Percentiles rank a stretch among this genome's conserved stretches.
These are phyloP conservation scores for Populus ilicifolia DNA, from an alignment of 345 rosid genomes.

Conservation along the genomic window DNA sequence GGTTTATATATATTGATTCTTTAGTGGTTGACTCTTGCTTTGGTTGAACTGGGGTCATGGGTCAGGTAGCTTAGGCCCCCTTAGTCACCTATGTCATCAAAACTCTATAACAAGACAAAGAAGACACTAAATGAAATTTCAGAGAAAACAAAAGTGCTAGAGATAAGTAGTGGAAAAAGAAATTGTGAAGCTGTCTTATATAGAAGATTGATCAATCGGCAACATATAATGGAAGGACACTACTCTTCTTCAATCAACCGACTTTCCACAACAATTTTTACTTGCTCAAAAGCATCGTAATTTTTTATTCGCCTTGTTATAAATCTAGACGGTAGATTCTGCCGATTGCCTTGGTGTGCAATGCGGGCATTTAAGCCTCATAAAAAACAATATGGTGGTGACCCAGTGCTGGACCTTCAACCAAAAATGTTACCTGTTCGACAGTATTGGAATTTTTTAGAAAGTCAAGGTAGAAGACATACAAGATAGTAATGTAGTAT, in stretches of 20 bases:
- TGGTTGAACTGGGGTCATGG: conserved; percentile 29
- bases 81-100: conserved; percentile 32
- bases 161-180: not conserved
- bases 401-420: conserved; percentile 6
- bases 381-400: conserved; percentile 11
- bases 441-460: conserved; percentile 16
- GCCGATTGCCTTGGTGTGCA: not conserved
- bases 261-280: not conserved
- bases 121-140: conserved; percentile 7
- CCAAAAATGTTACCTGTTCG: conserved; percentile 11
- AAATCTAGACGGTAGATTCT: not conserved
- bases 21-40: conserved; percentile 47
- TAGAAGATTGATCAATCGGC: not conserved
- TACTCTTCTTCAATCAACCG: not conserved
- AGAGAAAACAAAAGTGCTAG: not conserved
- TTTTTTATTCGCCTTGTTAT: not conserved
- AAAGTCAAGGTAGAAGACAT: conserved; percentile 22
- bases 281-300: not conserved
- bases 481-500: not conserved
- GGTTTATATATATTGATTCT: not conserved
- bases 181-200: not conserved
- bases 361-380: not conserved
- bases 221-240: not conserved
- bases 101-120: conserved; percentile 28
- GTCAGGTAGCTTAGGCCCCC: conserved; percentile 35